Base-by-base conservation (phyloP, 208 protist genomes). In the Histomonas meleagridis region DNA sequence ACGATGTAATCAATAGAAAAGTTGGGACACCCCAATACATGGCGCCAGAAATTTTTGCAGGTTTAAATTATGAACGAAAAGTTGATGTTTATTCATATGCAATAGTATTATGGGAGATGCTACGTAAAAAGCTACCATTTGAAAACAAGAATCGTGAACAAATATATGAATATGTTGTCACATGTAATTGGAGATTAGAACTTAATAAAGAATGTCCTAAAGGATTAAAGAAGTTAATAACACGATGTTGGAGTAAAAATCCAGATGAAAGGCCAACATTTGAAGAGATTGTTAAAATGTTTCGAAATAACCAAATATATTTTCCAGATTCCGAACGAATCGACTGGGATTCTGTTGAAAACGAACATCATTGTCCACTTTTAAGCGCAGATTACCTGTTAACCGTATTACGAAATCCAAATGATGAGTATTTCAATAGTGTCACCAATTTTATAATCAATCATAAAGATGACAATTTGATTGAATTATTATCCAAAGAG, bases 21-120 rank as follows among this genome's bases (percentile, higher is more conserved):
- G 40, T 86, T 38, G 76, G 76, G 32, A 86, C 76, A 2, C 76
- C 76, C 0, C 76, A 86, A n/a, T 86, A 86, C 46, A 86, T 46
- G 1, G 76, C 76, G 32, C 76, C 76, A 55, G 76, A 86, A 55
- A 46, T 86, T 32, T 28, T 86, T 16, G 76, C 23, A 12, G 16
- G 76, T 26, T 57, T 57, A 55, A 51, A 46, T 7, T 86, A 86
- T 38, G 76, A 46, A 5, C 76, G 26, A 18, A 86, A 86, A 38
- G 76, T 86, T 12, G 76, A 86, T 86, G 32, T 46, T n/a, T 86
- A 86, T 49, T 86, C 76, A 55, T 86, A 51, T 48, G 76, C 46
- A 38, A 40, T 86, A 23, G 32, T 86, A 38, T 28, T 86, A 0
- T 86, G 76, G 76, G 76, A 86, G 38, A 86, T 86, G 76, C 46